Evolutionary conservation across 2,329 filamentous ascomycete species (phyloP).

Genomic region (Pseudogymnoascus sp.): DNA sequence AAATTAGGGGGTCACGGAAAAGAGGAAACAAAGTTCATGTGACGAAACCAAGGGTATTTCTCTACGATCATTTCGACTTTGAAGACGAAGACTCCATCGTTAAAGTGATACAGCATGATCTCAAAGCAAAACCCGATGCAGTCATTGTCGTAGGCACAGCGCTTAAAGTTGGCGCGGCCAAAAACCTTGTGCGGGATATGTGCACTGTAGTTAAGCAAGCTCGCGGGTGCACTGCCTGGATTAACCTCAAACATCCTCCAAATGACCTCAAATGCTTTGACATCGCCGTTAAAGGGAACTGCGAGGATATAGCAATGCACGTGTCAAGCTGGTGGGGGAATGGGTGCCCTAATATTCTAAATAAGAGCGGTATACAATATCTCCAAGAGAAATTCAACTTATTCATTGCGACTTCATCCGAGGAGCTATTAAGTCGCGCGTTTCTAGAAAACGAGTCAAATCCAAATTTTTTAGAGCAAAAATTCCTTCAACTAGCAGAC

Average conservation of each 20-base stretch:
- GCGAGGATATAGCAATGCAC: conserved; percentile 64
- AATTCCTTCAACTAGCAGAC: no score
- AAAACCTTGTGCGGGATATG: conserved; percentile 78
- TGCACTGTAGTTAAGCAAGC: conserved; percentile 70
- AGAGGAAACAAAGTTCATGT: conserved; percentile 8
- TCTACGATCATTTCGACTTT: conserved; percentile 84
- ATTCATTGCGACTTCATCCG: conserved; percentile 12
- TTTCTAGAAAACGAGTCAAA: no score
- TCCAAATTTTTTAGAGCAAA: no score
- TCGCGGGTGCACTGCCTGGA: conserved; percentile 80
- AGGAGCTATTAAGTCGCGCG: neutral
- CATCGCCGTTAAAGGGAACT: conserved; percentile 74
- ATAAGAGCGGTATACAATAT: conserved; percentile 13
- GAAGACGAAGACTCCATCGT: conserved; percentile 91
- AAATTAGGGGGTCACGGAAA: neutral
- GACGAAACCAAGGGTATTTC: conserved; percentile 57
- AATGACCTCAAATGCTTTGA: conserved; percentile 78
- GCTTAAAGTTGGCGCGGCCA: conserved; percentile 82
- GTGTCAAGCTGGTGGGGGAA: conserved; percentile 13
- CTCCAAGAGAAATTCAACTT: conserved; percentile 5
- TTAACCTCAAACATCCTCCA: conserved; percentile 78
- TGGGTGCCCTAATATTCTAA: conserved; percentile 12
- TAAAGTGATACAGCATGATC: conserved; percentile 71
- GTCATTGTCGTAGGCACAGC: conserved; percentile 89
- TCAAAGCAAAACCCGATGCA: conserved; percentile 75